Evolutionary conservation across 768 basidiomycete genomes (phyloP).

Genomic region (Auricularia sp.): DNA sequence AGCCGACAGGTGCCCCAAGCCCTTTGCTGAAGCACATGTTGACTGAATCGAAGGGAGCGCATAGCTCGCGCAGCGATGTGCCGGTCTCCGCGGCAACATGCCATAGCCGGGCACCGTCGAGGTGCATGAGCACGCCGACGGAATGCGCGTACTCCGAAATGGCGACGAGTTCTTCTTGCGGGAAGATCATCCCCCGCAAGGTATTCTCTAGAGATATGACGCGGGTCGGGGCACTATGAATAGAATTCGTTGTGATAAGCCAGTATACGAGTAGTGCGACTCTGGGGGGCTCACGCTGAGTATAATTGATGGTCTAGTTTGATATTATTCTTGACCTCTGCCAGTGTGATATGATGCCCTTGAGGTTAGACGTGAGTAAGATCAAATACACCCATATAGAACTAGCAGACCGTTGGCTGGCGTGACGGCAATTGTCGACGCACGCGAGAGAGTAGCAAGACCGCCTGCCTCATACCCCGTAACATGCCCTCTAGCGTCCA

Average conservation of each 20-base stretch:
- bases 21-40: conserved; percentile 97
- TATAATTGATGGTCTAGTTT: conserved; percentile 36
- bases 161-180: conserved; percentile 75
- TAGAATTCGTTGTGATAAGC: background rate
- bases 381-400: background rate
- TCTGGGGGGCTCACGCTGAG: background rate
- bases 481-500: conserved; percentile 80
- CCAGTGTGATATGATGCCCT: conserved; percentile 75
- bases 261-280: too few species aligned
- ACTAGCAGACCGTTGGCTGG: conserved; percentile 47
- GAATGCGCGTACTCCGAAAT: conserved; percentile 70
- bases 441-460: conserved; percentile 69
- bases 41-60: conserved; percentile 83
- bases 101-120: conserved; percentile 93
- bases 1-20: conserved; percentile 73
- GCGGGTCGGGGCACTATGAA: conserved; percentile 63
- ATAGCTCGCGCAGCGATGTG: conserved; percentile 59
- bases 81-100: conserved; percentile 74
- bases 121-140: conserved; percentile 69
- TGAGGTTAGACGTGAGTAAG: conserved; percentile 5
- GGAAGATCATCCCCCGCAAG: conserved; percentile 81
- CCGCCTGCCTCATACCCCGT: conserved; percentile 86
- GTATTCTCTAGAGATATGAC: conserved; percentile 90
- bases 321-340: conserved; percentile 61
- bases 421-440: conserved; percentile 50